Conservation (phyloP, 2,329 filamentous ascomycete genomes). For the Penicillium palitans region DNA sequence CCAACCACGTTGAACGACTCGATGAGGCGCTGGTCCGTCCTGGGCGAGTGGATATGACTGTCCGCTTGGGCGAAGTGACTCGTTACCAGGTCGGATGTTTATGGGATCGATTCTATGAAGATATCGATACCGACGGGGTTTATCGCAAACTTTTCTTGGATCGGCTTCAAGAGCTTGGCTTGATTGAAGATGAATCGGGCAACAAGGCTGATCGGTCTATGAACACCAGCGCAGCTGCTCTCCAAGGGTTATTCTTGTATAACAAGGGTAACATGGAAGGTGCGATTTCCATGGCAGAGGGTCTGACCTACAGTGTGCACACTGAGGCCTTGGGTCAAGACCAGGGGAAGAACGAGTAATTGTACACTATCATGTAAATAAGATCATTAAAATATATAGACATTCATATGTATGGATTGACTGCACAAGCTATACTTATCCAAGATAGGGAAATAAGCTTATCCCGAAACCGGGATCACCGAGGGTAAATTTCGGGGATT, state of each 20-base stretch:
- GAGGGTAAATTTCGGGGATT: conserved; percentile 20
- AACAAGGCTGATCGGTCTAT: conserved; percentile 49
- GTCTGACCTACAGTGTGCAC: conserved; percentile 35
- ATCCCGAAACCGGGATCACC: conserved; percentile 15
- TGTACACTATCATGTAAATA: conserved; percentile 32
- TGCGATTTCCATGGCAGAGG: conserved; percentile 75
- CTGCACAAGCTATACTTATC: not conserved
- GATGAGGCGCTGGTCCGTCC: conserved; percentile 88
- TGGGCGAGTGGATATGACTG: conserved; percentile 89
- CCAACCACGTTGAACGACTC: conserved; percentile 87
- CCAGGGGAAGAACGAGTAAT: conserved; percentile 13
- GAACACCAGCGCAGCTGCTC: conserved; percentile 79
- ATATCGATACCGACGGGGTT: conserved; percentile 66
- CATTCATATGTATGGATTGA: not conserved
- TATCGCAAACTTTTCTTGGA: conserved; percentile 69
- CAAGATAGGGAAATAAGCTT: not conserved
- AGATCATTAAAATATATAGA: conserved; percentile 16
- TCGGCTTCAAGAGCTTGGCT: conserved; percentile 66
- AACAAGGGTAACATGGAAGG: conserved; percentile 90
- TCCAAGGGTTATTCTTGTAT: conserved; percentile 92
- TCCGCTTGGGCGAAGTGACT: conserved; percentile 84
- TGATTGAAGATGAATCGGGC: conserved; percentile 62
- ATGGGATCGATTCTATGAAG: conserved; percentile 94
- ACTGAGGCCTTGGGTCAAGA: conserved; percentile 29
- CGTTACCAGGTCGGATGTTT: conserved; percentile 79